These are phyloP conservation scores for Macrophomina phaseolina DNA, from an alignment of 2,329 filamentous ascomycete genomes.

Conservation along the genomic window DNA sequence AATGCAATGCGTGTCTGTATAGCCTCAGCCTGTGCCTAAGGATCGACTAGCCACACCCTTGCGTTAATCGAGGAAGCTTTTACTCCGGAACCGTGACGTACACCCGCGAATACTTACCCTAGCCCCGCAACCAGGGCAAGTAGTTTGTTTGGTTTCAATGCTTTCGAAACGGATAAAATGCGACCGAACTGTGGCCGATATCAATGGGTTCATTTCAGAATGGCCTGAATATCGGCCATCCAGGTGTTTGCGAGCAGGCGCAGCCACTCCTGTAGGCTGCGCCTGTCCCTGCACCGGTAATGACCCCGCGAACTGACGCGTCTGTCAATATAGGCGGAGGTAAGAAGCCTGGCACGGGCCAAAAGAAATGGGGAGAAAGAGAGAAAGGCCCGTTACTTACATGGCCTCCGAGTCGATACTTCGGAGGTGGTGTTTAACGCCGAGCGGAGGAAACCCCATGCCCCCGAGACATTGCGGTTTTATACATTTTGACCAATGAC, in stretches of 20 bases:
- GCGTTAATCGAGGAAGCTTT: not conserved
- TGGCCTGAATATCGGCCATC: not conserved
- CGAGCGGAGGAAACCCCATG: no score
- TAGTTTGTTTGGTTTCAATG: not conserved
- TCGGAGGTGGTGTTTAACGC: no score
- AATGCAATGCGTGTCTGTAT: constrained; percentile 10
- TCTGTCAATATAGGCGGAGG: no score
- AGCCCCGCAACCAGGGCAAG: not conserved
- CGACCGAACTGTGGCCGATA: not conserved
- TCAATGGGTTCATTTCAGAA: not conserved
- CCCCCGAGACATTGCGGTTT: no score
- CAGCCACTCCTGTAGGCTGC: no score
- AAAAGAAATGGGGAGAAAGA: no score
- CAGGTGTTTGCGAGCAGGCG: not conserved
- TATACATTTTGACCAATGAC: no score
- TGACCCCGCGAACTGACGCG: not conserved
- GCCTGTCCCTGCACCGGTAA: no score
- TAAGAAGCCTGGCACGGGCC: no score
- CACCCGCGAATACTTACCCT: not conserved
- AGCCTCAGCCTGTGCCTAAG: not conserved
- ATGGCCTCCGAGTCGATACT: no score
- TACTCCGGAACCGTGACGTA: not conserved
- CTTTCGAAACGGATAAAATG: not conserved
- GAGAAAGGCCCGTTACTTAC: no score
- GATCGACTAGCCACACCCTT: not conserved